Evolutionary conservation across 2,329 filamentous ascomycete genomes (phyloP).

Genomic region (Coniochaeta sp.): DNA sequence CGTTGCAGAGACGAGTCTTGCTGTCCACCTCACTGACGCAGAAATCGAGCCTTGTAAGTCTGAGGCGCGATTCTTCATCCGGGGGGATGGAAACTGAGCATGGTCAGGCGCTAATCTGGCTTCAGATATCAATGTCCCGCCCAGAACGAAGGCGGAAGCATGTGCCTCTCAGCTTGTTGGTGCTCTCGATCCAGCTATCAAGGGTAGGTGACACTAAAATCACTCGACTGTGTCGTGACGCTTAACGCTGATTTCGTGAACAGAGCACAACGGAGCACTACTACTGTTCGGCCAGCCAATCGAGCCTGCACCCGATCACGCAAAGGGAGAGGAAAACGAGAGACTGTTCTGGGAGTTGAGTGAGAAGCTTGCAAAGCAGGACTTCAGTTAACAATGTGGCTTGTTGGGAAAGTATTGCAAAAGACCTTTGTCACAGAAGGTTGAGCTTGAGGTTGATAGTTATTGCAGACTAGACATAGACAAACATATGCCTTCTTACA

Average conservation of each 20-base stretch:
- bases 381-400: not conserved
- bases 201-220: not conserved
- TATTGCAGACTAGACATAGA: too few species aligned
- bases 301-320: not conserved
- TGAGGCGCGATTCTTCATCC: not conserved
- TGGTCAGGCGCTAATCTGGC: not conserved
- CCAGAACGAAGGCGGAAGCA: not conserved
- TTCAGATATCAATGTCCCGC: not conserved
- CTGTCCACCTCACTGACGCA: not conserved
- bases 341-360: conserved; percentile 1
- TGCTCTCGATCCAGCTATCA: not conserved
- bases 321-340: conserved; percentile 2
- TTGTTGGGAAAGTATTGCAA: not conserved
- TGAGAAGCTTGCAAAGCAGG: not conserved
- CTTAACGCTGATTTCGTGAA: not conserved
- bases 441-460: too few species aligned
- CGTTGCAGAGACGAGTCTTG: not conserved
- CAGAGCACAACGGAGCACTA: not conserved
- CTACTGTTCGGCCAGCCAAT: not conserved
- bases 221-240: not conserved
- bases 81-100: not conserved
- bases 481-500: not conserved
- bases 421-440: too few species aligned
- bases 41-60: conserved; percentile 1
- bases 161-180: not conserved